Percentiles rank a stretch among this genome's conserved stretches.
Evolutionary conservation across 164 flowering plant species (phyloP).

Genomic region (Echeveria elegans): DNA sequence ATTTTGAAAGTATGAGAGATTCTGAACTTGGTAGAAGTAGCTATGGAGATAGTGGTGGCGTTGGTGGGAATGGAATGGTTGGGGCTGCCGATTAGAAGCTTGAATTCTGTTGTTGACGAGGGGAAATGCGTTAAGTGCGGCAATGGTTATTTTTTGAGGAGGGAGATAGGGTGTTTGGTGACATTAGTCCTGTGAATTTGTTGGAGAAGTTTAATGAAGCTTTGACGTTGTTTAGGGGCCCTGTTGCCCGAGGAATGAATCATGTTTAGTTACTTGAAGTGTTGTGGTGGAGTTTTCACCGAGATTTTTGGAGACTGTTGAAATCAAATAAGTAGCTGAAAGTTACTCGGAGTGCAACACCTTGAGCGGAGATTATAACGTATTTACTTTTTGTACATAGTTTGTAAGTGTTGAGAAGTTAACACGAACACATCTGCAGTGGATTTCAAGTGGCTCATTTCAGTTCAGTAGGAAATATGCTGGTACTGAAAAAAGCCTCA

Average conservation of each 20-base stretch:
- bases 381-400: no score
- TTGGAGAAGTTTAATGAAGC: conserved; percentile 17
- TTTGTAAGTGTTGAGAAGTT: no score
- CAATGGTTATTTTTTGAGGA: conserved; percentile 14
- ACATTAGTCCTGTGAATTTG: conserved; percentile 16
- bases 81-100: conserved; percentile 24
- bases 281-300: no score
- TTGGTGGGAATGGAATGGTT: conserved; percentile 19
- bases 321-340: no score
- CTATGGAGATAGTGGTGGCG: conserved; percentile 10
- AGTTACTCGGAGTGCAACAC: no score
- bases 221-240: conserved; percentile 15
- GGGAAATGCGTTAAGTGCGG: conserved; percentile 11
- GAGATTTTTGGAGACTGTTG: no score
- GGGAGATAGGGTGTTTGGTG: conserved; percentile 13
- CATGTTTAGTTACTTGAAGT: background rate
- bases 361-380: no score
- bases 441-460: no score
- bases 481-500: no score
- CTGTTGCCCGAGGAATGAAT: conserved; percentile 15
- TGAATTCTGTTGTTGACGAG: conserved; percentile 16
- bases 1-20: conserved; percentile 22
- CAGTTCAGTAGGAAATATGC: no score
- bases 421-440: no score
- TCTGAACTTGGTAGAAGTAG: conserved; percentile 17